Conservation (phyloP, 2,329 filamentous ascomycete species). For the Epichloe sibirici region DNA sequence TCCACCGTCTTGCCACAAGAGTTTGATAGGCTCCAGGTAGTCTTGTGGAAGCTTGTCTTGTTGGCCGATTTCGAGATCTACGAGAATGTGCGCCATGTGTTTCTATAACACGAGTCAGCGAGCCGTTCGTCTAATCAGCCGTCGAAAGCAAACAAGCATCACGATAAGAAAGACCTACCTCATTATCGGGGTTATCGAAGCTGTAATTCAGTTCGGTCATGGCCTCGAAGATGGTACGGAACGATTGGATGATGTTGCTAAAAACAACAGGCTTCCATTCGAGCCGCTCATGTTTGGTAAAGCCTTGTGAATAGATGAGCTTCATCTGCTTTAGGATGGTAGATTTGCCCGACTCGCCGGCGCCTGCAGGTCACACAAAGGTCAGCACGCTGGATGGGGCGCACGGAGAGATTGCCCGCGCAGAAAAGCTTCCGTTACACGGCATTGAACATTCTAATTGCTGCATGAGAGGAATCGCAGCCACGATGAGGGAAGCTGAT, state of each 20-base stretch:
- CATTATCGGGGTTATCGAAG: conserved; percentile 68
- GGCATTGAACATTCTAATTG: not conserved
- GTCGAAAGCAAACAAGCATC: conserved; percentile 12
- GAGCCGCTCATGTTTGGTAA: conserved; percentile 77
- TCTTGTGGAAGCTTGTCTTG: conserved; percentile 70
- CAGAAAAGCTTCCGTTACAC: conserved; percentile 4
- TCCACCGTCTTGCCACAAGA: conserved; percentile 71
- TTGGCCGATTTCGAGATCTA: conserved; percentile 70
- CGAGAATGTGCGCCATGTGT: conserved; percentile 63
- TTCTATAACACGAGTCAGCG: conserved; percentile 37
- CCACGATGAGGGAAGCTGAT: not conserved
- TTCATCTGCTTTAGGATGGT: conserved; percentile 99
- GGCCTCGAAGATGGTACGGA: conserved; percentile 79
- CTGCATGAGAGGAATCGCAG: not conserved
- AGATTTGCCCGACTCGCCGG: conserved; percentile 83
- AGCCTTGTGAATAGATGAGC: conserved; percentile 88
- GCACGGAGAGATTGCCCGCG: not conserved
- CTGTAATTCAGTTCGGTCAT: conserved; percentile 76
- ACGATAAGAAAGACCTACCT: conserved; percentile 43
- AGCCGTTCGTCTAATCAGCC: not conserved
- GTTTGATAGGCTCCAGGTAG: conserved; percentile 70
- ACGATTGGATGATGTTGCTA: conserved; percentile 85
- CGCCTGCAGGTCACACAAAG: conserved; percentile 45
- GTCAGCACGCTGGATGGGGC: not conserved
- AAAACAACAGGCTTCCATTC: conserved; percentile 95